Percentiles rank a stretch among this genome's conserved stretches.
Conservation (phyloP, 1,139 yeast species). For the Lodderomyces elongisporus region DNA sequence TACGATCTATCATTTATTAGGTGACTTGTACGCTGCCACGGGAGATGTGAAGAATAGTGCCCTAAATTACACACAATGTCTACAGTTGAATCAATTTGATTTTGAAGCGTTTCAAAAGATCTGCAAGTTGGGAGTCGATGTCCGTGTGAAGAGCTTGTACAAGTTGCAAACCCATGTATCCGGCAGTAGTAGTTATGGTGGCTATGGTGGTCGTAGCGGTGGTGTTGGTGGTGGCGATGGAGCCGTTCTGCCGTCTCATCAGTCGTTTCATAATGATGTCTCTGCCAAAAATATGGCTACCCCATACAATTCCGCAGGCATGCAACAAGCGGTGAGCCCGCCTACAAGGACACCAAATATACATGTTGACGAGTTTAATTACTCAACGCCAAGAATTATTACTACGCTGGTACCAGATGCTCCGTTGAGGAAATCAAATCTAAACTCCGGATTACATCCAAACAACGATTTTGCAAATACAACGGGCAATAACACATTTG, state of each 20-base stretch:
- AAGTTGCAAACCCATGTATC: slow-evolving; percentile 18
- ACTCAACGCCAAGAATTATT: slow-evolving; percentile 47
- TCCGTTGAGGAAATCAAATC: slow-evolving; percentile 43
- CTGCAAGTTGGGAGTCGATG: slow-evolving; percentile 65
- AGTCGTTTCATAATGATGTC: too few species aligned
- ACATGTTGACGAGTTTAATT: slow-evolving; percentile 22
- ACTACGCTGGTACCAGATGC: slow-evolving; percentile 46
- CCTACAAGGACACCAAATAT: slow-evolving; percentile 10
- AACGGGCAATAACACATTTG: slow-evolving; percentile 15
- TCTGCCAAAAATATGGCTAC: slow-evolving; percentile 22
- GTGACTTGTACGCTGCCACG: slow-evolving; percentile 56
- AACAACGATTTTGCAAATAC: slow-evolving; percentile 8
- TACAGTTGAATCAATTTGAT: slow-evolving; percentile 69
- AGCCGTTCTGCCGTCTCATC: too few species aligned
- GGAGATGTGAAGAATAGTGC: slow-evolving; percentile 66
- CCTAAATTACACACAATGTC: slow-evolving; percentile 61
- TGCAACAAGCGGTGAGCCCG: slow-evolving; percentile 1
- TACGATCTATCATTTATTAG: slow-evolving; percentile 61
- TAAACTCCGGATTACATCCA: slow-evolving; percentile 11
- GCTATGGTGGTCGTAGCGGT: background rate
- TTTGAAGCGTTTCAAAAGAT: slow-evolving; percentile 85
- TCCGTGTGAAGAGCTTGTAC: slow-evolving; percentile 59
- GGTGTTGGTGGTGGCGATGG: slow-evolving; percentile 1
- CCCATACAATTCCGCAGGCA: slow-evolving; percentile 18
- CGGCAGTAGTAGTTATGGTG: background rate